phyloP scores from a whole-genome alignment of 306 rosid species.

The Sesbania bispinosa region DNA sequence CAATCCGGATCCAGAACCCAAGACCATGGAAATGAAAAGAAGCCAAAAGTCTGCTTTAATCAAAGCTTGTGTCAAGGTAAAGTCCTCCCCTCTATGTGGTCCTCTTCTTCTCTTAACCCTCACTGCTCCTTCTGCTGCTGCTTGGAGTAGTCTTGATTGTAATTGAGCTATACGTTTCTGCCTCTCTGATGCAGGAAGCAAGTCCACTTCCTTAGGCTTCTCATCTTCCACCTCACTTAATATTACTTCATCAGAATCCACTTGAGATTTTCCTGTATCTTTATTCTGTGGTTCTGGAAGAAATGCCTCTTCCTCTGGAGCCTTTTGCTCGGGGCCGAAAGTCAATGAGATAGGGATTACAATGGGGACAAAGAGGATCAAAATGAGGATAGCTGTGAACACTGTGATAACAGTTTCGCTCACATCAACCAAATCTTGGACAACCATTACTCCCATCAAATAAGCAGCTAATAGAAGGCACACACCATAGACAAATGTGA shows the following conservation, averaged over 20 bases:
- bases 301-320: constrained; percentile 62
- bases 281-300: constrained; percentile 40
- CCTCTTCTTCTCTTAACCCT: constrained; percentile 81
- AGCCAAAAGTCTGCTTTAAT: constrained; percentile 95
- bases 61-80: constrained; percentile 84
- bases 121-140: constrained; percentile 84
- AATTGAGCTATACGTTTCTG: constrained; percentile 45
- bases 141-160: constrained; percentile 44
- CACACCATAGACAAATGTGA: constrained; percentile 64
- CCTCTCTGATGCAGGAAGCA: constrained; percentile 47
- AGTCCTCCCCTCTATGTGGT: constrained; percentile 87
- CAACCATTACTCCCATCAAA: constrained; percentile 86
- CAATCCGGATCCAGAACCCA: constrained; percentile 92
- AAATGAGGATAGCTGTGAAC: constrained; percentile 52
- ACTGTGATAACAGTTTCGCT: constrained; percentile 40
- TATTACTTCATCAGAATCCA: constrained; percentile 47
- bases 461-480: constrained; percentile 87
- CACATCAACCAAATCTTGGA: constrained; percentile 63
- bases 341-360: constrained; percentile 57
- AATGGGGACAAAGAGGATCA: constrained; percentile 59
- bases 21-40: constrained; percentile 69
- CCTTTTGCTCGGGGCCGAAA: constrained; percentile 31
- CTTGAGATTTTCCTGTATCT: constrained; percentile 41
- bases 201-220: constrained; percentile 48
- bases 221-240: constrained; percentile 58